Evolutionary conservation across 805 yeast species (phyloP), one percentile per base, ranked within the genome.

Genomic region (Starmerella floris): DNA sequence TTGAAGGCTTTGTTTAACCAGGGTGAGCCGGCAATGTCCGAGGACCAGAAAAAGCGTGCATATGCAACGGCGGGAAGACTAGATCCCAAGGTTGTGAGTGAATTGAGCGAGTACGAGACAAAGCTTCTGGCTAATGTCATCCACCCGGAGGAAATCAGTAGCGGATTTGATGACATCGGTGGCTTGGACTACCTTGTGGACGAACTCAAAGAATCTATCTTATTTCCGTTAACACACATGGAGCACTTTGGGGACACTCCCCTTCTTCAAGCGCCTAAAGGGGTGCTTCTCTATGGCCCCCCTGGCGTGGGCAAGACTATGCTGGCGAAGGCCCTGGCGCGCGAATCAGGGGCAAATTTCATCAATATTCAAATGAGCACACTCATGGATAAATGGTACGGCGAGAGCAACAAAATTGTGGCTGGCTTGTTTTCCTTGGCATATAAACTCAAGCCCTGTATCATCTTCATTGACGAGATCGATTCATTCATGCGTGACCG

Each of bases 221-320:
- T 91, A 33, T 78, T 83, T 52, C 98, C 98, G 1, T 66, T 91
- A 44, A 79, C 82, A 16, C 53, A 55, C 43, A 54, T 58, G 23
- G 55, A 51, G 23, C 45, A 52, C 32, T 85, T 81, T 57, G 65
- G 74, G 11, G 76, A 74, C 41, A 76, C 83, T 41, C 56, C 57
- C 19, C 67, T 88, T 41, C 65, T 88, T 22, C 83, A 81, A 56
- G 88, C 95, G 1, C 98, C 98, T 2, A 85, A 83, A 56, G 98
- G 98, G 32, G 96, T 88, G 2, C 64, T 88, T 28, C 68, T 87
- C 38, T 78, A 83, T 57, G 97, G 97, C 0, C 96, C 97, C 3
- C 97, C 97, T 0, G 97, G 97, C 0, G 88, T 96, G 61, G 97
- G 97, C 42, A 88, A 88, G 62, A 88, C 97, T 3, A 83, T 88